Percentiles rank a stretch among this genome's conserved stretches.
phyloP scores from a whole-genome alignment of 345 rosid genomes.

The Aquilaria malaccensis region DNA sequence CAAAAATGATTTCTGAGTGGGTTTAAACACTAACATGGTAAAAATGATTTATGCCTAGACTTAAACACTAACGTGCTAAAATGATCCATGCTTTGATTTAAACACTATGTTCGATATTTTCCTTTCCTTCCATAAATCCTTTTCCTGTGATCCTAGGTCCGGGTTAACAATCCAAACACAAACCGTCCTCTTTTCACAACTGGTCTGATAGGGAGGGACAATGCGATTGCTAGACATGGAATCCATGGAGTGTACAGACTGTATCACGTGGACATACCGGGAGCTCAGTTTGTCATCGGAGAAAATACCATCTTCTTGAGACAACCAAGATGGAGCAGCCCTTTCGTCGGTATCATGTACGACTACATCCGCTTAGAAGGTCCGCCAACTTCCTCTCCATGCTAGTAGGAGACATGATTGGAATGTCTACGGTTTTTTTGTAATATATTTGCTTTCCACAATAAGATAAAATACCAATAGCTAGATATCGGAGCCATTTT shows the following conservation, averaged over 20 bases:
- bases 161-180: conserved; percentile 54
- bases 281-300: conserved; percentile 49
- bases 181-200: conserved; percentile 66
- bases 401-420: not conserved
- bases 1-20: not conserved
- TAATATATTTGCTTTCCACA: not conserved
- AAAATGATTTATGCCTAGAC: too few species aligned
- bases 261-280: conserved; percentile 47
- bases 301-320: conserved; percentile 66
- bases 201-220: conserved; percentile 84
- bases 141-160: conserved; percentile 33
- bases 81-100: not conserved
- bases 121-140: not conserved
- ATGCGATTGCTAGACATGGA: conserved; percentile 87
- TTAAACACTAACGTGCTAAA: not conserved
- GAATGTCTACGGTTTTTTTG: not conserved
- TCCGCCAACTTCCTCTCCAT: conserved; percentile 27
- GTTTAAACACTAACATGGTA: not conserved
- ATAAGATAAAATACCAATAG: not conserved
- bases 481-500: not conserved
- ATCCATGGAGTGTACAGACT: conserved; percentile 75
- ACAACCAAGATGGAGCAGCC: conserved; percentile 58
- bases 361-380: conserved; percentile 85
- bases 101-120: not conserved
- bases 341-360: conserved; percentile 79